Evolutionary conservation across 2,329 filamentous ascomycete genomes (phyloP), one percentile per base, ranked within the genome.

Genomic region (Samsoniella hepiali): DNA sequence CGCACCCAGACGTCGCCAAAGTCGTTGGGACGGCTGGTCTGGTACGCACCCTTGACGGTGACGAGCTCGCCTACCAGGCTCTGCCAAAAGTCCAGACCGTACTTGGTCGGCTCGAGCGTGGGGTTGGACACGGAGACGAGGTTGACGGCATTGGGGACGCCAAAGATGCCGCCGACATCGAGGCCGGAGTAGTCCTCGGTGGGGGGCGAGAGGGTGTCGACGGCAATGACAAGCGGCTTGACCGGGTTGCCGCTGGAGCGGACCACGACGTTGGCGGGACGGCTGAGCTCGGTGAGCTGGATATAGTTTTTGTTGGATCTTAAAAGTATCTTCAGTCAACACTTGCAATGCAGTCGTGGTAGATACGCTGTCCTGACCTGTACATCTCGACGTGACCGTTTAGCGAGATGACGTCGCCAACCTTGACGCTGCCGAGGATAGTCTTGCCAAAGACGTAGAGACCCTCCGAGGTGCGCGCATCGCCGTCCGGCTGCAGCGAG

Each of bases 21-120:
- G 61, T 73, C 77, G 71, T 87, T 91, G 2, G 88, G 85, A 62
- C 83, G 84, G 58, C 81, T 79, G 53, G 90, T 74, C 50, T 84
- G 85, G 13, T 77, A 80, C 1, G 86, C 83, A 53, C 75, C 79
- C 67, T 79, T 79, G 54, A 91, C 76, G 0, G 84, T 89, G 15
- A 91, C 88, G 8, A 90, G 78, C 73, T 91, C 87, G 34, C 88
- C 89, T 61, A 78, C 79, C 64, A 91, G 74, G 66, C 83, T 87
- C 79, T 91, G 86, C 89, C 88, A 91, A 71, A 91, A 91, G 72
- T 91, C 89, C 36, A 91, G 77, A 2, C 88, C 89, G 69, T 87
- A 91, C 49, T 77, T 75, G 29, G 76, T 75, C 2, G 88, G 88
- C 65, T 88, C 73, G 45, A 91, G 79, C 15, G 77, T 76, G 0